phyloP scores from a whole-genome alignment of 768 basidiomycete genomes.

The Jaapia argillacea region DNA sequence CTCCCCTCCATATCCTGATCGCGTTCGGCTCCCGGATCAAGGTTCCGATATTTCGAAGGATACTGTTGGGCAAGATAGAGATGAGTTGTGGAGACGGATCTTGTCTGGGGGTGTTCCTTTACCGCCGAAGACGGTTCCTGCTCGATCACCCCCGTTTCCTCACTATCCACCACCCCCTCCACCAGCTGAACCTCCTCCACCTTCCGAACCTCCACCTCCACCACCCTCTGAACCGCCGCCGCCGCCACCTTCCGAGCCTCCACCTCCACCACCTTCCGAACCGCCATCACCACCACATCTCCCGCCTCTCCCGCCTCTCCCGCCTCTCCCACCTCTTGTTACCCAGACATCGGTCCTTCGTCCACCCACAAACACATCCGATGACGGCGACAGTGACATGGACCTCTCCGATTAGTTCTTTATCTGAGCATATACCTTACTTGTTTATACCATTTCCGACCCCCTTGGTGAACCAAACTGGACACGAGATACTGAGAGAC shows the following conservation, averaged over 20 bases:
- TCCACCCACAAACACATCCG: too few species aligned
- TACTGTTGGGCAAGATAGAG: background rate
- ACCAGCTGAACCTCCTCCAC: too few species aligned
- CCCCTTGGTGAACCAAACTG: too few species aligned
- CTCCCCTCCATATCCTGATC: conserved; percentile 2
- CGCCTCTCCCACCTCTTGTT: conserved; percentile 4
- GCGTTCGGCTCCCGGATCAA: background rate
- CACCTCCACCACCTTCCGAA: conserved; percentile 12
- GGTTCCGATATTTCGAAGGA: background rate
- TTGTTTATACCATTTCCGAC: background rate
- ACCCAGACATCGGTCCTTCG: background rate
- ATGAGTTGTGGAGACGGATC: background rate
- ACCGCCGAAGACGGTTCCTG: too few species aligned
- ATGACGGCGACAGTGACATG: conserved; percentile 18
- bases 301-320: conserved; percentile 3
- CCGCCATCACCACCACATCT: conserved; percentile 6
- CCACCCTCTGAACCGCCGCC: too few species aligned
- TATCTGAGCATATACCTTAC: background rate
- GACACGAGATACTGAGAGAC: too few species aligned
- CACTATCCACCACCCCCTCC: conserved; percentile 18
- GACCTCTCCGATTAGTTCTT: conserved; percentile 24
- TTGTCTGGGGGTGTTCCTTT: too few species aligned
- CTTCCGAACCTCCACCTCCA: conserved; percentile 17
- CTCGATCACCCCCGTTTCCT: conserved; percentile 10
- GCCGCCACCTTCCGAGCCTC: too few species aligned